A percentile compares a stretch with the other conserved stretches of the same genome.
Evolutionary conservation across 192 early-diverging fungal species (phyloP).

Genomic region (Coemansia sp.): DNA sequence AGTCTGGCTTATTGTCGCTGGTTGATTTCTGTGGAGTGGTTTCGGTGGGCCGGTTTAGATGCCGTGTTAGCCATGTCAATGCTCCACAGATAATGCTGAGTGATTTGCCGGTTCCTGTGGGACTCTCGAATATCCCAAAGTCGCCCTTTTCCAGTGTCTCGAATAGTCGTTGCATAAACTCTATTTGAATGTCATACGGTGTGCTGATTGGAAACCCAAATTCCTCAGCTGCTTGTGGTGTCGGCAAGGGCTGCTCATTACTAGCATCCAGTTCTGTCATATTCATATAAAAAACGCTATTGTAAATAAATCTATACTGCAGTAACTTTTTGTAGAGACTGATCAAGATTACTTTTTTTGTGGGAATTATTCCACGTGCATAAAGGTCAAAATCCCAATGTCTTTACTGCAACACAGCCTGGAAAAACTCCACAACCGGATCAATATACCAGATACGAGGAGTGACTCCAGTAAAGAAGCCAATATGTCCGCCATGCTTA

Average conservation of each 20-base stretch:
- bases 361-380: too few species aligned
- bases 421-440: constrained; percentile 61
- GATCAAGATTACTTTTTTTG: too few species aligned
- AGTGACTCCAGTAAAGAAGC: constrained; percentile 58
- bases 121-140: constrained; percentile 85
- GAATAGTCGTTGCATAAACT: constrained; percentile 77
- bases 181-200: constrained; percentile 72
- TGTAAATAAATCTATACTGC: too few species aligned
- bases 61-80: constrained; percentile 74
- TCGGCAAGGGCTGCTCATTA: constrained; percentile 7
- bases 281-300: too few species aligned
- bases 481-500: constrained; percentile 82
- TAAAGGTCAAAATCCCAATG: too few species aligned
- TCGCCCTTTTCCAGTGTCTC: constrained; percentile 63
- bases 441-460: constrained; percentile 59
- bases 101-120: constrained; percentile 93
- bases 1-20: constrained; percentile 28
- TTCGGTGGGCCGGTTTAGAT: background rate
- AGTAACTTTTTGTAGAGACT: too few species aligned
- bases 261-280: too few species aligned
- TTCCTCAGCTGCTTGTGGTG: constrained; percentile 29
- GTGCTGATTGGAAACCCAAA: constrained; percentile 61
- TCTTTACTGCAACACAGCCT: constrained; percentile 10
- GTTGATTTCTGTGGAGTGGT: background rate
- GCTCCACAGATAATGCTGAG: constrained; percentile 84